phyloP scores from a whole-genome alignment of 495 filamentous ascomycete genomes.

The Talaromyces adpressus region DNA sequence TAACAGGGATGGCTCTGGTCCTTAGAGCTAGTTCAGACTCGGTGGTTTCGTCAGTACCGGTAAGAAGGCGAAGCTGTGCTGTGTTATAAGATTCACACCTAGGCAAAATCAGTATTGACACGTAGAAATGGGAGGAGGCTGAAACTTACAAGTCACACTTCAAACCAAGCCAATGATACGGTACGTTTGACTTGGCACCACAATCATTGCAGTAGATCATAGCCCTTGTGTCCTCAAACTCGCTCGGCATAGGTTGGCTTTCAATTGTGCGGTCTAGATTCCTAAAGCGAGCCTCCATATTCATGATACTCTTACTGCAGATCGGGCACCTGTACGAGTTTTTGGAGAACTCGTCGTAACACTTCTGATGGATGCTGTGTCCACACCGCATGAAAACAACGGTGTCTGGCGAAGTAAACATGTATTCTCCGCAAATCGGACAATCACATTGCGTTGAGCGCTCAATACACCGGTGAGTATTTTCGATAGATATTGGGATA shows the following conservation, averaged over 20 bases:
- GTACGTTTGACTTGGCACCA: conserved; percentile 70
- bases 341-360: conserved; percentile 77
- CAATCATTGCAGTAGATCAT: conserved; percentile 93
- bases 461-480: conserved; percentile 90
- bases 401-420: conserved; percentile 85
- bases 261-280: conserved; percentile 81
- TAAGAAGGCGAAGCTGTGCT: conserved; percentile 57
- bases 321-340: conserved; percentile 90
- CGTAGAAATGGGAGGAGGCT: not conserved
- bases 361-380: conserved; percentile 87
- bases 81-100: conserved; percentile 82
- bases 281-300: conserved; percentile 94
- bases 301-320: conserved; percentile 85
- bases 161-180: conserved; percentile 91
- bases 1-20: conserved; percentile 22
- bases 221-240: conserved; percentile 73
- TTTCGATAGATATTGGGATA: conserved; percentile 72
- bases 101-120: conserved; percentile 13
- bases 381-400: conserved; percentile 96
- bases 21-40: conserved; percentile 9
- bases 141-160: conserved; percentile 67
- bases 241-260: conserved; percentile 81
- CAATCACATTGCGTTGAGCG: conserved; percentile 91
- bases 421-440: conserved; percentile 95
- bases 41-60: conserved; percentile 25